Evolutionary conservation across 345 rosid genomes (phyloP), one percentile per base, ranked within the genome.

Genomic region (Raphanus raphanistrum): DNA sequence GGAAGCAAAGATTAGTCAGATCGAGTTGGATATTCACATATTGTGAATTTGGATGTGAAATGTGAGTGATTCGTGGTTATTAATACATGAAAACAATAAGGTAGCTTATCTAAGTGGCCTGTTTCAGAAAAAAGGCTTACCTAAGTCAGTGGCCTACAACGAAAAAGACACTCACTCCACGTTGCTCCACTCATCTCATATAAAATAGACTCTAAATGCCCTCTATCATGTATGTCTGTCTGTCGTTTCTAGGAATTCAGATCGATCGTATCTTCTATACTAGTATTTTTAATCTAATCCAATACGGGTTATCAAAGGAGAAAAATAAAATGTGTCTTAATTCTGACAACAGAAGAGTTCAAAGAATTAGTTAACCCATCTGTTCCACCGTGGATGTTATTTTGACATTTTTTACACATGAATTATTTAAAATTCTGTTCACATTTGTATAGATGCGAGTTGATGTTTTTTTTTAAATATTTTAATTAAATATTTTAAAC

Each of bases 91-190:
- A 74, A 68, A 61, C 65, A 73, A 26, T 4, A 58, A 73, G 64
- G 74, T 61, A 61, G 82, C 78, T 79, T 73, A 79, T 79, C 78
- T 67, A 0, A 67, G 65, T 79, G 74, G 73, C 45, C 45, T 66
- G 31, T 28, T 28, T 28, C 4, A 28, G 2, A 28, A 28, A 28
- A 28, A 28, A 28, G 4, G 31, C 31, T 28, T 28, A 28, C 4
- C 31, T 2, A 21, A 21, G 21, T 67, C 1, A 67, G 65, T 79
- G 74, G 73, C 33, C 58, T 66, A 60, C 61, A 15, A 60, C 4
- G 78, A 73, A 5, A 72, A 73, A 61, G 74, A 79, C 78, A 50
- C 28, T 52, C 66, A 36, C 33, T 48, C 54, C 29, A 52, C 60
- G 6, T 61, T 79, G 78, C 26, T 68, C 82, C 82, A 73, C 70